These are phyloP conservation scores for Abrus pulchellus DNA, from an alignment of 306 rosid genomes.

Conservation along the genomic window DNA sequence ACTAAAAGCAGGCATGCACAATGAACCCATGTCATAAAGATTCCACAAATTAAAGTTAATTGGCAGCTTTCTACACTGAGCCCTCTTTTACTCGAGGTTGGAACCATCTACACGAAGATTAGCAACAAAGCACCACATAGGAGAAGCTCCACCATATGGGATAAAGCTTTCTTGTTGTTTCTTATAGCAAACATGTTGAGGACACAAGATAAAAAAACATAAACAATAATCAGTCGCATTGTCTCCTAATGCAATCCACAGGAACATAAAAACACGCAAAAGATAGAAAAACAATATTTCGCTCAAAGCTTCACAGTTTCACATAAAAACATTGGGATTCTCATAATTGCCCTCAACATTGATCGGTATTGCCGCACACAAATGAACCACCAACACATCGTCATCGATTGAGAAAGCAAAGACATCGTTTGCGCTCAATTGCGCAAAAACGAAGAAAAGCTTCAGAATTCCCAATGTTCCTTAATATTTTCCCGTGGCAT, in stretches of 20 bases:
- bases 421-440: slow-evolving; percentile 8
- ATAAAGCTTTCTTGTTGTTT: not conserved
- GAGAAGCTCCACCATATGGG: not conserved
- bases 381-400: slow-evolving; percentile 30
- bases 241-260: slow-evolving; percentile 26
- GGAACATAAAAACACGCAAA: not conserved
- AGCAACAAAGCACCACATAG: slow-evolving; percentile 18
- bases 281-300: slow-evolving; percentile 5
- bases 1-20: slow-evolving; percentile 8
- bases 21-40: not conserved
- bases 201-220: not conserved
- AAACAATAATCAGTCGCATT: slow-evolving; percentile 36
- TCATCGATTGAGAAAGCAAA: slow-evolving; percentile 1
- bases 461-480: slow-evolving; percentile 13
- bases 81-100: not conserved
- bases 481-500: not conserved
- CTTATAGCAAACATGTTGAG: not conserved
- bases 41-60: slow-evolving; percentile 23
- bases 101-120: not conserved
- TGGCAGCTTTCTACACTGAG: slow-evolving; percentile 5
- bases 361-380: not conserved
- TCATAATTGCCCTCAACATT: slow-evolving; percentile 24
- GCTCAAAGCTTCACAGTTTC: slow-evolving; percentile 29
- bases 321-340: slow-evolving; percentile 4
- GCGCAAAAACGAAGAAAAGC: slow-evolving; percentile 15